Conservation (phyloP, 1,139 yeast species). For the Debaryomyces robertsiae region DNA sequence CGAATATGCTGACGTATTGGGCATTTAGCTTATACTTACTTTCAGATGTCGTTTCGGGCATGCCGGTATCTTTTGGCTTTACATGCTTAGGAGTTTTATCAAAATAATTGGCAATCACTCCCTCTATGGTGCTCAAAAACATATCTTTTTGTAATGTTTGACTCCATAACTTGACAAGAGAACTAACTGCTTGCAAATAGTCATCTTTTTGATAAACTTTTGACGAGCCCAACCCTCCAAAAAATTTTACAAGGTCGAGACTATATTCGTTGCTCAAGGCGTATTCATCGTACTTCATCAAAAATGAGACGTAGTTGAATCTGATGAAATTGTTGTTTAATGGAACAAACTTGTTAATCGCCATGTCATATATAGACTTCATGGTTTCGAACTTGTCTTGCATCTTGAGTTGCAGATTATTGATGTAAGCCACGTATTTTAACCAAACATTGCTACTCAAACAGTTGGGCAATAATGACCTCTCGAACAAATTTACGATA, state of each 20-base stretch:
- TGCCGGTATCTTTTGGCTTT: constrained; percentile 5
- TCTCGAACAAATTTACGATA: constrained; percentile 51
- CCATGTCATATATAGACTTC: constrained; percentile 39
- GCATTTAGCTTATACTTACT: constrained; percentile 11
- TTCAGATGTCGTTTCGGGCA: background rate
- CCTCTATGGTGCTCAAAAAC: constrained; percentile 16
- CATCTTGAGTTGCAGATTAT: constrained; percentile 15
- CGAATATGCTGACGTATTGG: constrained; percentile 15
- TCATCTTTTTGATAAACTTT: constrained; percentile 25
- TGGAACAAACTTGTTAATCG: constrained; percentile 50
- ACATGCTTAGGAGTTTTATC: constrained; percentile 16
- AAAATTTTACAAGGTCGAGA: constrained; percentile 30
- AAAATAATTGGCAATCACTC: constrained; percentile 25
- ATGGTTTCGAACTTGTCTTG: constrained; percentile 27
- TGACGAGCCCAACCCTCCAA: constrained; percentile 24
- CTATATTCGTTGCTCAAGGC: constrained; percentile 31
- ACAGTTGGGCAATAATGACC: constrained; percentile 63
- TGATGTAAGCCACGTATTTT: constrained; percentile 50
- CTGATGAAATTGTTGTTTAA: constrained; percentile 39
- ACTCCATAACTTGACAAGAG: constrained; percentile 25
- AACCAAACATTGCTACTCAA: constrained; percentile 56
- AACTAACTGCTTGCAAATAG: constrained; percentile 25
- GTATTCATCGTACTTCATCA: constrained; percentile 24
- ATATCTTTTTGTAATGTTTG: constrained; percentile 9
- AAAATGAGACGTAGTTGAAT: constrained; percentile 42